Evolutionary conservation across 116 monocot species (phyloP), one percentile per base, ranked within the genome.

Genomic region (Dioscorea cayenensis): DNA sequence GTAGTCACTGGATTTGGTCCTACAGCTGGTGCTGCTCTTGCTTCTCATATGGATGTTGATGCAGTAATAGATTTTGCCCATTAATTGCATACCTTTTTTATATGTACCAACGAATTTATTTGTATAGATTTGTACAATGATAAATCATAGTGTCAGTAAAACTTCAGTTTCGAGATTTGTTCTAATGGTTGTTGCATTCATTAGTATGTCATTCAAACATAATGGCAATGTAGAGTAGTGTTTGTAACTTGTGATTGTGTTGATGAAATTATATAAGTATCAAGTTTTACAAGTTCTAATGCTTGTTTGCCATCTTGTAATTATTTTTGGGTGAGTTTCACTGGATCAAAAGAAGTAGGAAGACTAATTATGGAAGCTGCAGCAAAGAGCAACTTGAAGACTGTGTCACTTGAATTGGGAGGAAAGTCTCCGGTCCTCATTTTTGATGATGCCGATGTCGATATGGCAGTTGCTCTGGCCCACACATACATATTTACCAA

Each of bases 21-120:
- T 11, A 81, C 78, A 9, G 85, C 85, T 6, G 85, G 85, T 1
- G 81, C 85, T 22, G 85, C 81, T 1, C 59, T 85, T 69, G 19
- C 71, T 27, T 81, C 85, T 75, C 85, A 85, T 66, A 85, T 85
- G 85, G 81, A 85, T 63, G 78, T 81, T 36, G 85, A 85, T 32
- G 72, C 73, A 36, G 81, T 81, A 18, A 55, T 32, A 2, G 32
- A 32, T 32, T 32, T 32, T 4, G 4, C 32, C 32, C 1, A 32
- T 32, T 32, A 25, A 25, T 29, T 1, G 2, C 32, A 2, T 32
- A 3, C 32, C 32, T 32, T 32, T 32, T 32, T 3, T 32, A 32
- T 32, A 32, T 32, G 4, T 32, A 32, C 32, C 29, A 32, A 32
- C 0, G 32, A 32, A 0, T 32, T 32, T 32, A 32, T 32, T 1